Conservation (phyloP, 257 asterid species). For the Solanum paucissectum region DNA sequence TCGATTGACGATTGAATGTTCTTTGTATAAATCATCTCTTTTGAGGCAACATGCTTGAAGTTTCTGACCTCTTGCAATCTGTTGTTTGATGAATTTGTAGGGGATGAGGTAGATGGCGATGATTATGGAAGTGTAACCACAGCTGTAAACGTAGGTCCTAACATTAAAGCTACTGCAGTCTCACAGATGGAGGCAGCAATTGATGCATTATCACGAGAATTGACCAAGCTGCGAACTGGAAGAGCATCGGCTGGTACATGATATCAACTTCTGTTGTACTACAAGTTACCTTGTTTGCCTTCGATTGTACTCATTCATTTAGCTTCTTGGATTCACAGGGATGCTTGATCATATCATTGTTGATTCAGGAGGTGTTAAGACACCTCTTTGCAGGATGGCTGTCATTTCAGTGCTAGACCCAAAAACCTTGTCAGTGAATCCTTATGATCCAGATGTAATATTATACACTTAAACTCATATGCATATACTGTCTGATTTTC, state of each 20-base stretch:
- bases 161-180: constrained; percentile 37
- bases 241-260: constrained; percentile 72
- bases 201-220: constrained; percentile 78
- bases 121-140: constrained; percentile 17
- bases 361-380: constrained; percentile 61
- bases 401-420: constrained; percentile 82
- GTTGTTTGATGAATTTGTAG: constrained; percentile 1
- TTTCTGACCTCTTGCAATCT: background rate
- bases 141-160: constrained; percentile 33
- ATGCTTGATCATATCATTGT: constrained; percentile 94
- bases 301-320: background rate
- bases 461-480: constrained; percentile 4
- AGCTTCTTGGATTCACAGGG: constrained; percentile 33
- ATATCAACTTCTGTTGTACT: background rate
- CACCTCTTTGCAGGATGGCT: constrained; percentile 79
- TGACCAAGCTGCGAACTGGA: constrained; percentile 80
- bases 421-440: constrained; percentile 75
- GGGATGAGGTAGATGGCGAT: constrained; percentile 27
- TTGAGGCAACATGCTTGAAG: background rate
- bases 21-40: background rate
- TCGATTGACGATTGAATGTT: background rate
- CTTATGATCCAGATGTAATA: constrained; percentile 76
- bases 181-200: constrained; percentile 82
- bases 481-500: background rate
- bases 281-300: background rate